These are phyloP conservation scores for Drechslerella stenobrocha DNA, from an alignment of 2,329 filamentous ascomycete genomes.

Conservation along the genomic window DNA sequence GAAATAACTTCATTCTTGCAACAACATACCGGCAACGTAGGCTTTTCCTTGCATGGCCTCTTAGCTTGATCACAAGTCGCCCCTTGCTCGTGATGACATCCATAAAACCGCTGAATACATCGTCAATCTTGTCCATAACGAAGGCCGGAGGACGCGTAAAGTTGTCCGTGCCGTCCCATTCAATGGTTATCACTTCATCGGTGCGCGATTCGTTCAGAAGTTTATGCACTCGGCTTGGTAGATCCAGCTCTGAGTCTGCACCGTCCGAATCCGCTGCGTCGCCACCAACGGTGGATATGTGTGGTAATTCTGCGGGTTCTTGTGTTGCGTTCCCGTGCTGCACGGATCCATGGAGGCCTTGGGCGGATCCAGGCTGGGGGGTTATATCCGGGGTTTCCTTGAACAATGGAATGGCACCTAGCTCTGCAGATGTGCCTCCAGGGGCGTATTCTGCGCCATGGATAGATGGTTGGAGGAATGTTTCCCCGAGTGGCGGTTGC, in stretches of 20 bases:
- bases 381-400: no score
- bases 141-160: slow-evolving; percentile 24
- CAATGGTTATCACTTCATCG: slow-evolving; percentile 11
- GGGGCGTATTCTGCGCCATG: no score
- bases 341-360: no score
- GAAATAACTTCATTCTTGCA: not conserved
- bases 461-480: not conserved
- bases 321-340: slow-evolving; percentile 17
- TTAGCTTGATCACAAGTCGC: slow-evolving; percentile 25
- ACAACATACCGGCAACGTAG: slow-evolving; percentile 16
- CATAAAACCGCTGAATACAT: slow-evolving; percentile 26
- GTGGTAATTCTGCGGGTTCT: slow-evolving; percentile 23
- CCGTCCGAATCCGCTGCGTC: not conserved
- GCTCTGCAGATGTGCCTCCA: no score
- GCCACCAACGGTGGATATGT: not conserved
- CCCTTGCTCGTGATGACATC: slow-evolving; percentile 25
- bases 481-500: slow-evolving; percentile 7
- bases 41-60: slow-evolving; percentile 10
- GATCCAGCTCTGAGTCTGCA: slow-evolving; percentile 7
- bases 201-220: slow-evolving; percentile 14
- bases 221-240: slow-evolving; percentile 12
- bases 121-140: slow-evolving; percentile 35
- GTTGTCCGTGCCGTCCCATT: slow-evolving; percentile 32
- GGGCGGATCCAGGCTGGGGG: no score
- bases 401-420: no score